Conservation (phyloP, 176 grass and related monocot species). For the Carex parvula region DNA sequence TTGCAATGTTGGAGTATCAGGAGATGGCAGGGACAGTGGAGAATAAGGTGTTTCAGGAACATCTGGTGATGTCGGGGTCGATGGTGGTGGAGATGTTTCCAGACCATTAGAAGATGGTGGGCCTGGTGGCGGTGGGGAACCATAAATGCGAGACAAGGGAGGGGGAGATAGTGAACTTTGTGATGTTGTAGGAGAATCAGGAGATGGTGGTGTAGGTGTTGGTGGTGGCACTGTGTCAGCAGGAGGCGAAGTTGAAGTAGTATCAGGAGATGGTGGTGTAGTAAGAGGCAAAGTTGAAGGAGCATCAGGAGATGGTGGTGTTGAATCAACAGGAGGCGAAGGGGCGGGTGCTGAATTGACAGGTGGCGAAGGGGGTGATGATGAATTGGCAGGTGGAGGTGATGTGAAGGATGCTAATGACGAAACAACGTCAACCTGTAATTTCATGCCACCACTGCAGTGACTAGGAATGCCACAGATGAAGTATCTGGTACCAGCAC, state of each 20-base stretch:
- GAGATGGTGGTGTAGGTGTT: too few relatives aligned
- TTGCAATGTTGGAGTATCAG: not conserved
- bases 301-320: not conserved
- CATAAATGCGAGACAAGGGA: not conserved
- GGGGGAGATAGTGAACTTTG: not conserved
- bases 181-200: not conserved
- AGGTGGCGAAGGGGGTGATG: not conserved
- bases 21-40: not conserved
- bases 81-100: not conserved
- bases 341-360: not conserved
- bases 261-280: not conserved
- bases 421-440: conserved; percentile 19
- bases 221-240: not conserved
- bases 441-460: conserved; percentile 28
- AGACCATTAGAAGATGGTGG: not conserved
- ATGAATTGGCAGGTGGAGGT: not conserved
- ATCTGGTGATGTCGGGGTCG: not conserved
- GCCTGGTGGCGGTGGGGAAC: not conserved
- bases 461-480: conserved; percentile 28
- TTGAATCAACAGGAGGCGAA: not conserved
- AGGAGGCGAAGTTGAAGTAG: not conserved
- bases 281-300: not conserved
- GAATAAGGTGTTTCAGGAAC: not conserved
- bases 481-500: conserved; percentile 23
- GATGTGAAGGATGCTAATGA: not conserved